Base-by-base conservation (phyloP, 1,139 yeast genomes). In the Kodamaea anthophila region DNA sequence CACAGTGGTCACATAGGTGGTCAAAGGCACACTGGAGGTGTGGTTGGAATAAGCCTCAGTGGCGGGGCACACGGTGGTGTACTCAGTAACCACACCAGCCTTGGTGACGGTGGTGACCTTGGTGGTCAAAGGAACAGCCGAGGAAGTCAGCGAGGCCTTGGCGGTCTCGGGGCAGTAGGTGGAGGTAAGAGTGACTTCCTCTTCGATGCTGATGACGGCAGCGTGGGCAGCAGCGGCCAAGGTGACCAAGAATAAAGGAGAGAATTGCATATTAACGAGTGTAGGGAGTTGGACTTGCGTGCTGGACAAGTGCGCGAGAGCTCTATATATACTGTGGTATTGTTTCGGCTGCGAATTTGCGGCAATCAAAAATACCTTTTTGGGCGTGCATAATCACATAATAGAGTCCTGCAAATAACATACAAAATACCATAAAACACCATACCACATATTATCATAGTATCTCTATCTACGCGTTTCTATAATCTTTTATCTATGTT, bases 51-150 rank as follows among this genome's bases (percentile, higher is more conserved):
- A 36, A 12, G 22, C 30, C 22, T 35, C 43, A 19, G 43, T 27
- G 4, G 30, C 22, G 12, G 54, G 54, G 34, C 53, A 47, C 30
- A 40, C 43, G 13, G 53, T 48, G 28, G 51, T 45, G 46, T 40
- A 46, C 25, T 39, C 36, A 22, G 49, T 39, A 10, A 22, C 41
- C 18, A 34, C 41, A 21, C 40, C 46, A 23, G 26, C 28, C 12
- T 35, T 35, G 28, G 53, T 47, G 18, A 36, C 44, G 21, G 43
- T 39, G 33, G 37, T 30, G 24, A 31, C 30, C 24, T 30, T 20
- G 26, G 36, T 35, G 22, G 43, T 35, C 30, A 31, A 29, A 12
- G 34, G 27, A 13, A 37, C 13, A 9, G 31, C 27, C 9, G 41
- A 38, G 11, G 38, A 32, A 24, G 33, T 22, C 23, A 34, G 20